Base-by-base conservation (phyloP, 768 basidiomycete species). In the Auriscalpium orientale region DNA sequence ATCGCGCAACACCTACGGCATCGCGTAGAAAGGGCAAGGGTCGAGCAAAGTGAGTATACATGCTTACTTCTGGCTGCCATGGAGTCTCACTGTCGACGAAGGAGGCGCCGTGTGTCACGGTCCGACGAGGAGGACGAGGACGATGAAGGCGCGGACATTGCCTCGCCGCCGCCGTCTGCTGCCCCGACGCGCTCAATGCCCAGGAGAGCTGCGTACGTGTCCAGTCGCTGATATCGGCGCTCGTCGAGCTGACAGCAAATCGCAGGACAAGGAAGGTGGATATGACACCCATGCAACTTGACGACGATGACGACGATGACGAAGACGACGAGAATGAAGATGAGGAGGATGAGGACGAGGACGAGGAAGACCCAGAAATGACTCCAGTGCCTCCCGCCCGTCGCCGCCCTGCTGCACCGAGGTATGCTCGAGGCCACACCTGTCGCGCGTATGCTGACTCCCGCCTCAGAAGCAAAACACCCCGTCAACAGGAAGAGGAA, bases 191-290 rank as follows among this genome's bases (percentile, higher is more conserved):
- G 83, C 52, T 69, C 66, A 8, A 65, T 85, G 62, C 85, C 85
- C 3, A 79, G 76, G 65, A 73, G 85, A 61, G 75, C 79, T 43
- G 83, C 76, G 84, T 85, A 70, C 60, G 83, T 70, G 28, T n/a
- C 15, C 16, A 46, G 12, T 49, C 20, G 28, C 54, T 16, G 43
- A 20, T 71, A 76, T 61, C 63, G 70, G 54, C 71, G 75, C 16
- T 74, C 74, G 65, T 13, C 47, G 67, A 8, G 55, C 56, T 28
- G 65, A 60, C 48, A 67, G 7, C 40, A 43, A 60, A 48, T 44
- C 49, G 43, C 36, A 68, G 60, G 54, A 57, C 58, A n/a, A 46
- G 59, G 40, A 53, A 56, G 35, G 48, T 60, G 5, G 49, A 62
- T 47, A 50, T 63, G 61, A 61, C 48, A 18, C 48, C 60, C 12